Evolutionary conservation across 495 filamentous ascomycete genomes (phyloP).

Genomic region (Alectoria sarmentosa): DNA sequence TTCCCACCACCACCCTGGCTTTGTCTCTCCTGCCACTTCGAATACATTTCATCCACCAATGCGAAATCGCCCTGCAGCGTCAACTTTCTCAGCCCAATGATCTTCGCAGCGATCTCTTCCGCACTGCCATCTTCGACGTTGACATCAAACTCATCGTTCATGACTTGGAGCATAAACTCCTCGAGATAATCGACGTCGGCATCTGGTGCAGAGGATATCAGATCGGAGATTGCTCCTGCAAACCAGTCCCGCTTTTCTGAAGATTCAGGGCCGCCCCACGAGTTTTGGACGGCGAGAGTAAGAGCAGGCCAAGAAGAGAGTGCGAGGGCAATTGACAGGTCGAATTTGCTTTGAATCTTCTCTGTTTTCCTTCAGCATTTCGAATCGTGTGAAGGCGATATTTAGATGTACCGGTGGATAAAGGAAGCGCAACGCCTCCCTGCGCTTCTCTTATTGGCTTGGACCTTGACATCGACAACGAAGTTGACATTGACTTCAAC

Average conservation of each 20-base stretch:
- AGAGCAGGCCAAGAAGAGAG: constrained; percentile 82
- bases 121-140: constrained; percentile 84
- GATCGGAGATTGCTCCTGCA: constrained; percentile 78
- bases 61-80: constrained; percentile 57
- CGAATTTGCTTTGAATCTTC: constrained; percentile 51
- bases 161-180: constrained; percentile 72
- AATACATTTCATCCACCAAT: constrained; percentile 60
- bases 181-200: constrained; percentile 81
- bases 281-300: constrained; percentile 74
- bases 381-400: neutral
- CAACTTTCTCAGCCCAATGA: constrained; percentile 59
- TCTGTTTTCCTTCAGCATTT: constrained; percentile 21
- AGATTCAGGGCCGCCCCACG: constrained; percentile 83
- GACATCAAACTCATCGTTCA: constrained; percentile 93
- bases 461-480: neutral
- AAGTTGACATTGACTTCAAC: constrained; percentile 1
- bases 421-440: constrained; percentile 26
- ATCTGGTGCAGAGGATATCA: constrained; percentile 62
- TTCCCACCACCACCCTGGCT: constrained; percentile 45
- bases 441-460: neutral
- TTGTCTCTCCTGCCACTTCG: constrained; percentile 52
- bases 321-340: constrained; percentile 70
- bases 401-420: constrained; percentile 19
- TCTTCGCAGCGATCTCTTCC: constrained; percentile 60
- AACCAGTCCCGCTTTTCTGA: constrained; percentile 94